These are phyloP conservation scores for Aspergillus sparsus DNA, from an alignment of 495 filamentous ascomycete genomes.

Conservation along the genomic window DNA sequence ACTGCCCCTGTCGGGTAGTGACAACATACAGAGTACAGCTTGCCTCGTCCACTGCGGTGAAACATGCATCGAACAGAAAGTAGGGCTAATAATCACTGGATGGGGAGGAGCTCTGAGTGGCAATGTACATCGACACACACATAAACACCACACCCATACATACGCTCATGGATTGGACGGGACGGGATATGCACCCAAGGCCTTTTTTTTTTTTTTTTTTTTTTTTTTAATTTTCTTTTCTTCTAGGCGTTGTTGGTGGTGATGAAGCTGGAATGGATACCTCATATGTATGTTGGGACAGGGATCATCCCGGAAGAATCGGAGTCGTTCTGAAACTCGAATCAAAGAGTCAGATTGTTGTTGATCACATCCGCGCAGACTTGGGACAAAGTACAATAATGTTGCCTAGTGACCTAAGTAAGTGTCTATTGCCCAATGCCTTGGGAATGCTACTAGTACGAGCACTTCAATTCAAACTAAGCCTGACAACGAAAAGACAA, in stretches of 20 bases:
- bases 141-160: not conserved
- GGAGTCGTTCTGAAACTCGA: slow-evolving; percentile 5
- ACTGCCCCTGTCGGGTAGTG: not conserved
- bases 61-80: not conserved
- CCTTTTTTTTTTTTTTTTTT: too few species aligned
- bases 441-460: not conserved
- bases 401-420: not conserved
- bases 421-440: too few species aligned
- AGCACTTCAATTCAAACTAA: not conserved
- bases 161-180: slow-evolving; percentile 8
- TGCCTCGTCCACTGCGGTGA: slow-evolving; percentile 1
- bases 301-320: slow-evolving; percentile 20
- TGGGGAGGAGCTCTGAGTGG: not conserved
- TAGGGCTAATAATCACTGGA: not conserved
- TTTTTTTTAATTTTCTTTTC: too few species aligned
- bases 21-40: slow-evolving; percentile 1
- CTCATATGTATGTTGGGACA: slow-evolving; percentile 23
- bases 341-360: slow-evolving; percentile 7
- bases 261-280: slow-evolving; percentile 12
- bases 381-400: not conserved
- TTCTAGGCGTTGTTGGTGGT: not conserved
- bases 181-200: slow-evolving; percentile 1
- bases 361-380: not conserved
- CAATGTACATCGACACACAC: not conserved
- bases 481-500: too few species aligned